phyloP scores from a whole-genome alignment of 441 rosid genomes.

The Brassica hybrid region DNA sequence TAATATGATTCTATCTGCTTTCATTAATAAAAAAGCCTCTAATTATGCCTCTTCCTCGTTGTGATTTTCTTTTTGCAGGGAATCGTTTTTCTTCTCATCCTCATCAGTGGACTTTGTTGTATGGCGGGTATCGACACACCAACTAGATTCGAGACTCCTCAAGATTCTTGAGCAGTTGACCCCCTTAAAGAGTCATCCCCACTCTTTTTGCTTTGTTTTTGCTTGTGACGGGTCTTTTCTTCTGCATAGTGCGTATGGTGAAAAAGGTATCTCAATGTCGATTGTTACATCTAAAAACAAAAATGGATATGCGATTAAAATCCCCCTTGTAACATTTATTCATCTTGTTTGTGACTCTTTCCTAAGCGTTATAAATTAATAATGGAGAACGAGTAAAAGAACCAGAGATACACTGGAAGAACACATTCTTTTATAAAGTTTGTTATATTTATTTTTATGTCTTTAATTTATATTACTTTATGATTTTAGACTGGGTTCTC shows the following conservation, averaged over 20 bases:
- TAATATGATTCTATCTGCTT: conserved; percentile 7
- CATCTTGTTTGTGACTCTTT: conserved; percentile 40
- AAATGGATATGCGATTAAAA: conserved; percentile 28
- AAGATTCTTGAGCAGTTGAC: no score
- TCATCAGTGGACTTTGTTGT: no score
- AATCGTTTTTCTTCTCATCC: conserved; percentile 80
- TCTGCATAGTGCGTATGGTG: no score
- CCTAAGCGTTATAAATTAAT: conserved; percentile 45
- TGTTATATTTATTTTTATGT: conserved; percentile 20
- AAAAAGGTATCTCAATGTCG: conserved; percentile 30
- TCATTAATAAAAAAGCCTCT: conserved; percentile 22
- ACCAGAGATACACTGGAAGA: conserved; percentile 33
- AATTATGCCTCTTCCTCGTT: conserved; percentile 32
- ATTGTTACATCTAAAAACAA: conserved; percentile 30
- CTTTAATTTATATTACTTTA: background rate
- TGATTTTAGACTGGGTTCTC: background rate
- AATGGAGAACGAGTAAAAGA: conserved; percentile 41
- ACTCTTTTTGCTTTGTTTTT: no score
- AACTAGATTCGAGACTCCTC: no score
- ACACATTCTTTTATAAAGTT: conserved; percentile 24
- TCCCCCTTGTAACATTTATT: conserved; percentile 47
- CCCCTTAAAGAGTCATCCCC: no score
- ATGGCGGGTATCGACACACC: no score
- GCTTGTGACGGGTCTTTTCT: no score
- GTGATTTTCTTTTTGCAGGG: conserved; percentile 54